Percentiles rank a stretch among this genome's conserved stretches.
phyloP scores from a whole-genome alignment of 2,329 filamentous ascomycete species.

The Fusarium agapanthi region DNA sequence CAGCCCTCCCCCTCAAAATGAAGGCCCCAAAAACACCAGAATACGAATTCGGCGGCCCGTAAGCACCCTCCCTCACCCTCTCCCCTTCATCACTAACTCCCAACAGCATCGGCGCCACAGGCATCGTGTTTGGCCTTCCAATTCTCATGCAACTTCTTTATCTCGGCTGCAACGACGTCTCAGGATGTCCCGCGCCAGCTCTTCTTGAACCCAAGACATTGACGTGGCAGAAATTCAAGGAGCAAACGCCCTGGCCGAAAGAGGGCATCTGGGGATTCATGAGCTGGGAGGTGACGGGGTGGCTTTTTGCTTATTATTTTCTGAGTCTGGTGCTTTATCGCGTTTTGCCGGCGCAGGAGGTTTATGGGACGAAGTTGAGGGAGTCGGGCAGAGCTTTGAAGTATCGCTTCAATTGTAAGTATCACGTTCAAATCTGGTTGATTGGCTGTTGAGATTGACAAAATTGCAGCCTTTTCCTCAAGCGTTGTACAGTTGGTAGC shows the following conservation, averaged over 20 bases:
- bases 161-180: conserved; percentile 87
- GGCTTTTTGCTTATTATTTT: conserved; percentile 77
- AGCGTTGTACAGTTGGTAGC: conserved; percentile 74
- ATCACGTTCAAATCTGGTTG: no score
- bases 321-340: conserved; percentile 76
- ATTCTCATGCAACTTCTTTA: conserved; percentile 76
- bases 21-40: not conserved
- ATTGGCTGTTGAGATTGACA: no score
- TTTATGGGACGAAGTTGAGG: conserved; percentile 72
- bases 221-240: conserved; percentile 73
- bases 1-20: conserved; percentile 7
- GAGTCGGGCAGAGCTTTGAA: conserved; percentile 72
- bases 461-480: conserved; percentile 71
- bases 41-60: conserved; percentile 50
- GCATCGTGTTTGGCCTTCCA: conserved; percentile 80
- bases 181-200: conserved; percentile 84
- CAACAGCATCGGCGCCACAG: conserved; percentile 73
- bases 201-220: conserved; percentile 74
- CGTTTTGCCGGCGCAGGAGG: conserved; percentile 75
- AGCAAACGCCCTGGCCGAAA: conserved; percentile 79
- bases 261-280: conserved; percentile 72
- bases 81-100: not conserved
- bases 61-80: not conserved
- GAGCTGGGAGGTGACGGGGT: conserved; percentile 71
- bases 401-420: conserved; percentile 83